Evolutionary conservation across 2,329 filamentous ascomycete species (phyloP), one percentile per base, ranked within the genome.

Genomic region (Alternaria gaisen): DNA sequence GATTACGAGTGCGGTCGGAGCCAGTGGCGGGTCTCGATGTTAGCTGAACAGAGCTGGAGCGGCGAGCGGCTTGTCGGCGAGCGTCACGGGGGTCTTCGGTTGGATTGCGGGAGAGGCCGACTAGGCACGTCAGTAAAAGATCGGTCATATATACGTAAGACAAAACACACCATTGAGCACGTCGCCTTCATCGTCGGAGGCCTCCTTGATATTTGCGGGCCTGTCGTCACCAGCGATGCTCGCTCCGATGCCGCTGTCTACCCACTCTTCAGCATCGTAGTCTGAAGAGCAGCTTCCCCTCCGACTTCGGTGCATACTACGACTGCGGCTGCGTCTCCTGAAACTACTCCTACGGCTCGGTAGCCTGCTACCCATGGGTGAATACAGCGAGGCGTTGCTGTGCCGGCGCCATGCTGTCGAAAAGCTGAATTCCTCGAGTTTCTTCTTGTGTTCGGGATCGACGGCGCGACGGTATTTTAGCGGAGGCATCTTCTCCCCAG

Each of bases 401-500:
- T 77, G 79, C 55, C 80, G 73, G 26, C 81, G 77, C 82, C 82
- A 84, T 22, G 82, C 81, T 18, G 80, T 80, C 22, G 75, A 74
- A 68, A 82, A 84, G 58, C 65, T 79, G 73, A 83, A 85, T 14
- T 80, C 69, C 65, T 84, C 83, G 38, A 85, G 77, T 47, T 79
- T 77, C 66, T 81, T 82, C 70, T 83, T 83, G 79, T 85, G 83
- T 66, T 83, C 80, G 42, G 83, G 83, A 59, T 80, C 80, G 42
- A 83, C 82, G 10, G 81, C 80, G 26, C 80, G 77, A 42, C 83
- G 79, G 70, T 85, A 85, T 65, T 85, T 85, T 18, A 81, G 73
- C 22, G 80, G 79, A 5, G 83, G 83, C 81, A 85, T 83, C 59
- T 81, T 79, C 74, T 85, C 83, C 70, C 82, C 82, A 7, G 83